phyloP scores from a whole-genome alignment of 257 asterid species.

The Jasminum sambac region DNA sequence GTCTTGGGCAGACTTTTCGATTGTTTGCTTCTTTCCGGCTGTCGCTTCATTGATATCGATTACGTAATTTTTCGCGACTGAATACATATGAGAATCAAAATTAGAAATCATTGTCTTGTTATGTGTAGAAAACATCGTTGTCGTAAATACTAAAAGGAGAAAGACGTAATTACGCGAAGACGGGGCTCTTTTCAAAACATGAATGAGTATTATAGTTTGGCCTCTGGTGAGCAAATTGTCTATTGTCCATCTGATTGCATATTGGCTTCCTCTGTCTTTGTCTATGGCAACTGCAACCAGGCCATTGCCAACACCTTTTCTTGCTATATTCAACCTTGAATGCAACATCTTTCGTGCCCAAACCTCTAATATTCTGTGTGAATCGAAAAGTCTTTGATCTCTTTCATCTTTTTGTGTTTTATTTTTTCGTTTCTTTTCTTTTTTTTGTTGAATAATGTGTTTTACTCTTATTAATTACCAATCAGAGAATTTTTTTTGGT shows the following conservation, averaged over 20 bases:
- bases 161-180: constrained; percentile 34
- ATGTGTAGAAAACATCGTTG: too few species aligned
- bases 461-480: neutral
- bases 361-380: constrained; percentile 12
- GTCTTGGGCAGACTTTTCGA: constrained; percentile 57
- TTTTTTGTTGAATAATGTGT: neutral
- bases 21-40: constrained; percentile 32
- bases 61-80: constrained; percentile 41
- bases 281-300: constrained; percentile 82
- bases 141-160: neutral
- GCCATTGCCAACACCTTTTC: constrained; percentile 48
- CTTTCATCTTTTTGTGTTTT: too few species aligned
- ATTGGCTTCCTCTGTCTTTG: constrained; percentile 74
- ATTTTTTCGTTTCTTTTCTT: too few species aligned
- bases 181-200: constrained; percentile 50
- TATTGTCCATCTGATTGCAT: constrained; percentile 77
- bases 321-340: constrained; percentile 31
- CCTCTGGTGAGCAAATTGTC: constrained; percentile 67
- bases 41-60: constrained; percentile 34
- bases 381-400: neutral
- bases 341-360: constrained; percentile 54
- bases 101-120: too few species aligned
- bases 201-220: constrained; percentile 74
- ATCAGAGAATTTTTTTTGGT: constrained; percentile 19
- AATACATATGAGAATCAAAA: constrained; percentile 17